Evolutionary conservation across 2,329 filamentous ascomycete genomes (phyloP).

Genomic region (Arthrobotrys conoides): DNA sequence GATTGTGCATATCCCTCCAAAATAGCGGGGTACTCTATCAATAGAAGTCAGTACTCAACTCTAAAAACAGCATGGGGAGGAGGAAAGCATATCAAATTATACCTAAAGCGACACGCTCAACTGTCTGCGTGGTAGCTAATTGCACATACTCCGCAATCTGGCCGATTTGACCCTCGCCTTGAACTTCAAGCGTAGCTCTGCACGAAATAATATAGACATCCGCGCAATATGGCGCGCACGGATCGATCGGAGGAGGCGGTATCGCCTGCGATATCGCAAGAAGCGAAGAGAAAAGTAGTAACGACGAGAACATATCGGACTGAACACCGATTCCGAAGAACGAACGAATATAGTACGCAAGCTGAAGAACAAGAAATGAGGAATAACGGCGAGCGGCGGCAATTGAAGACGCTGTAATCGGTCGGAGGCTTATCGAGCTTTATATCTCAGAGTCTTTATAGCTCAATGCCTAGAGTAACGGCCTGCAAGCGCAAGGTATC

Average conservation of each 20-base stretch:
- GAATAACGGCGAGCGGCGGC: conserved; percentile 2
- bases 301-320: conserved; percentile 30
- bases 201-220: conserved; percentile 57
- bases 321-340: not conserved
- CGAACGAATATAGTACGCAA: not conserved
- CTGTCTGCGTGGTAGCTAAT: conserved; percentile 28
- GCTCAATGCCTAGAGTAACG: conserved; percentile 2
- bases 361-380: not conserved
- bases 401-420: not conserved
- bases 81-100: not conserved
- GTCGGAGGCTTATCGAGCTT: not conserved
- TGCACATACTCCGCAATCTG: conserved; percentile 52
- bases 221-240: conserved; percentile 47
- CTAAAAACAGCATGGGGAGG: not conserved
- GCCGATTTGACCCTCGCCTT: conserved; percentile 56
- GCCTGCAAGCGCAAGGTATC: conserved; percentile 4
- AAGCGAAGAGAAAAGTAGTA: conserved; percentile 46
- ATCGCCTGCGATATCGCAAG: conserved; percentile 59
- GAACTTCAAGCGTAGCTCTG: conserved; percentile 48
- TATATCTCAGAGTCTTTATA: not conserved
- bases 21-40: conserved; percentile 62
- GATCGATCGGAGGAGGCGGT: conserved; percentile 57
- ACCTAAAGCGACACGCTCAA: conserved; percentile 53
- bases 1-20: conserved; percentile 62
- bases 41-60: conserved; percentile 4